These are phyloP conservation scores for Pelagomonas calceolata DNA, from an alignment of 108 stramenopile species.

Conservation along the genomic window DNA sequence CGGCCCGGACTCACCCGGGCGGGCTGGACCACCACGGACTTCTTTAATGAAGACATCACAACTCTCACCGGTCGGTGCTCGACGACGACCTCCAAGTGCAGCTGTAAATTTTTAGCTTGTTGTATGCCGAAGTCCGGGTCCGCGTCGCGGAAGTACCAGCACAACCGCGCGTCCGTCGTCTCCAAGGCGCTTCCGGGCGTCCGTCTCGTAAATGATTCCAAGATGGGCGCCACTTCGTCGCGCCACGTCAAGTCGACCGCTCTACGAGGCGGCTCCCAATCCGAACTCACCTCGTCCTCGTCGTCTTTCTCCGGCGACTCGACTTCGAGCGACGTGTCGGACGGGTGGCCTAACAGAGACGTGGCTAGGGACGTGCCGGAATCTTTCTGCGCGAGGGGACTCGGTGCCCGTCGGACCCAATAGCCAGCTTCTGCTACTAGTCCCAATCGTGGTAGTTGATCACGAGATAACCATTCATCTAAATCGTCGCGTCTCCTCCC, in stretches of 20 bases:
- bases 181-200: background rate
- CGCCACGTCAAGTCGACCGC: constrained; percentile 11
- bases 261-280: background rate
- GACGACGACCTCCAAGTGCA: background rate
- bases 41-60: background rate
- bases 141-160: background rate
- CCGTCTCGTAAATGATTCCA: background rate
- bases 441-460: background rate
- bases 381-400: background rate
- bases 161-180: background rate
- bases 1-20: background rate
- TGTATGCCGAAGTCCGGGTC: background rate
- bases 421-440: background rate
- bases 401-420: background rate
- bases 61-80: background rate
- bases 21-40: background rate
- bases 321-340: no score
- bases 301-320: no score
- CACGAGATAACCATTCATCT: background rate
- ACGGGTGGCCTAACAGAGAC: no score
- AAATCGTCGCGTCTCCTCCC: background rate
- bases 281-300: no score
- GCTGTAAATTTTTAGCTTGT: background rate
- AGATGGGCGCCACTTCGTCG: background rate
- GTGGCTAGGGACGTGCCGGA: no score